Base-by-base conservation (phyloP, 1,284 basidiomycete genomes). In the Fistulinella cinereoalba region DNA sequence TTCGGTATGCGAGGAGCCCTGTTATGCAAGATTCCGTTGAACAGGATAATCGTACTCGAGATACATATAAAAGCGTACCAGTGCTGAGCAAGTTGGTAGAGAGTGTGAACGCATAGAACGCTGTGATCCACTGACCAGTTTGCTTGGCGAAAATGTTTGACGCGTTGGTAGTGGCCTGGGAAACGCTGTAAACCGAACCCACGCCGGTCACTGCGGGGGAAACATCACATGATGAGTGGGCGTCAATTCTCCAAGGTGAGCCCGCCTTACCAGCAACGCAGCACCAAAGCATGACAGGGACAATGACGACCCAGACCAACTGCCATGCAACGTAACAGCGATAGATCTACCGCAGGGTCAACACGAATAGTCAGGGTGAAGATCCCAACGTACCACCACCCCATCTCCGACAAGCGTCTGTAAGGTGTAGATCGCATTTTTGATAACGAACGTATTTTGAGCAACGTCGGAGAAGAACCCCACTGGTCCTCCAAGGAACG, bases 61-160 rank as follows among this genome's bases (percentile, higher is more conserved):
- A 13, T 10, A 24, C 21, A 6, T 15, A 13, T 7, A 19, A 15
- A 9, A 10, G 18, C 56, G 44, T 41, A 69, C 68, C 49, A 10
- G 68, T 62, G 25, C 62, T 58, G 3, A 60, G 45, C 13, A 70
- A 47, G 49, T 68, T 68, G 5, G 60, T 64, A 4, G 57, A 52
- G 22, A 70, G 54, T 1, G 64, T 66, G 15, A 56, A 51, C 0
- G 57, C 49, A 50, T 60, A 66, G 37, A 64, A 63, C 1, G 64
- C 45, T 6, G 61, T 65, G 48, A 69, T 65, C 67, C 68, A 68
- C 18, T 47, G 49, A 0, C 55, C 57, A 2, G 60, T 64, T 41
- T 61, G 37, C 8, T 43, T 37, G 11, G 55, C 52, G 43, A 58
- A 68, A 18, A 66, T 55, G 19, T 61, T 56, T 5, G 55, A 42